Evolutionary conservation across 345 rosid species (phyloP), one percentile per base, ranked within the genome.

Genomic region (Cardamine chenopodiifolia): DNA sequence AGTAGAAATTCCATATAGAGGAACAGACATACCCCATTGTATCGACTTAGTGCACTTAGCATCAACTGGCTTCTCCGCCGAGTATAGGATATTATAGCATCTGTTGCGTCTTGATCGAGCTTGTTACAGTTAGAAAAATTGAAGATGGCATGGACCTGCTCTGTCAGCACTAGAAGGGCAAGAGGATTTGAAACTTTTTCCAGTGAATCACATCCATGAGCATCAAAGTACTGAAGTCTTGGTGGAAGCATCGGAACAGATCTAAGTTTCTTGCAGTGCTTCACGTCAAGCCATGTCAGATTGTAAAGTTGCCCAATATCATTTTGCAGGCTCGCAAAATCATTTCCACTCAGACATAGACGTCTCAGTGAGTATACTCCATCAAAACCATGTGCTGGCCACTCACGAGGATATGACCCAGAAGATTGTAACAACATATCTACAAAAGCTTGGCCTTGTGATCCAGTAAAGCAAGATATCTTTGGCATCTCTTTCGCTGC

Each of bases 191-290:
- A 26, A 28, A 65, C 11, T 19, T 6, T 65, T 65, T 65, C 70
- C 3, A 65, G 28, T 0, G 56, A 65, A 29, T 28, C 42, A 49
- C 70, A 65, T 8, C 70, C 70, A 31, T 28, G 29, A 1, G 70
- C 70, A 49, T 65, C 29, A 29, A 65, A 65, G 1, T 31, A 47
- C 3, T 48, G 42, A 31, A 65, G 55, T 47, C 56, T 47, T 29
- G 70, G 57, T 10, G 70, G 70, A 47, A 65, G 70, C 57, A 47
- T 18, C 0, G 70, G 70, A 47, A 65, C 5, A 47, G 42, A 65
- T 48, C 12, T 47, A 0, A 65, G 42, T 44, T 11, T 31, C 29
- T 29, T 65, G 18, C 70, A 65, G 0, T 65, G 11, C 28, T 65
- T 65, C 57, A 65, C 40, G 11, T 65, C 57, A 0, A 64, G 55